Conservation (phyloP, 2,329 filamentous ascomycete species). For the Dothideomycetidae sp. region DNA sequence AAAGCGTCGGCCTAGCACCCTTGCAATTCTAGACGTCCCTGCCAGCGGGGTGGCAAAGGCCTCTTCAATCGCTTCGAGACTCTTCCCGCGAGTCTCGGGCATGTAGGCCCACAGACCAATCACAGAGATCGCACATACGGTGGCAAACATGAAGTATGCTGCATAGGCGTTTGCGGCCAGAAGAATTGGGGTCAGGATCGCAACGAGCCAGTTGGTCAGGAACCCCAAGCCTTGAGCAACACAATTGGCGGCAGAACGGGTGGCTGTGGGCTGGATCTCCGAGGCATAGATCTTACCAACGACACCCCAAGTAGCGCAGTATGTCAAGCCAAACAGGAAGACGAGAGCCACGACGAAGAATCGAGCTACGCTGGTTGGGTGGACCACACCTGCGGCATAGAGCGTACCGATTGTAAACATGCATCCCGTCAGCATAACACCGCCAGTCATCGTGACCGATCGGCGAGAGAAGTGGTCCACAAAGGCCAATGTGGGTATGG, state of each 20-base stretch:
- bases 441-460: conserved; percentile 40
- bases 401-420: conserved; percentile 42
- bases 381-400: conserved; percentile 28
- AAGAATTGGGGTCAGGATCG: conserved; percentile 35
- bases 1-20: not conserved
- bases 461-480: conserved; percentile 43
- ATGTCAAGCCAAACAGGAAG: conserved; percentile 35
- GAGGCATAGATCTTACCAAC: conserved; percentile 41
- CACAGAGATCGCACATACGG: conserved; percentile 10
- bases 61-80: conserved; percentile 6
- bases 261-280: conserved; percentile 42
- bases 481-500: conserved; percentile 39
- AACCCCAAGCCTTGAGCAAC: conserved; percentile 41
- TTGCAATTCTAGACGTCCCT: not conserved
- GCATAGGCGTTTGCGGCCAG: conserved; percentile 26
- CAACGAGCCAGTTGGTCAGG: conserved; percentile 24
- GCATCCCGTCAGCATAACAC: conserved; percentile 33
- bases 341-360: conserved; percentile 38
- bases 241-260: conserved; percentile 39
- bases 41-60: conserved; percentile 4
- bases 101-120: conserved; percentile 4
- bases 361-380: conserved; percentile 18
- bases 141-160: conserved; percentile 23
- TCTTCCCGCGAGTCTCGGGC: conserved; percentile 4
- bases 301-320: conserved; percentile 39